Evolutionary conservation across 2,329 filamentous ascomycete genomes (phyloP), one percentile per base, ranked within the genome.

Genomic region (Plectosphaerella plurivora): DNA sequence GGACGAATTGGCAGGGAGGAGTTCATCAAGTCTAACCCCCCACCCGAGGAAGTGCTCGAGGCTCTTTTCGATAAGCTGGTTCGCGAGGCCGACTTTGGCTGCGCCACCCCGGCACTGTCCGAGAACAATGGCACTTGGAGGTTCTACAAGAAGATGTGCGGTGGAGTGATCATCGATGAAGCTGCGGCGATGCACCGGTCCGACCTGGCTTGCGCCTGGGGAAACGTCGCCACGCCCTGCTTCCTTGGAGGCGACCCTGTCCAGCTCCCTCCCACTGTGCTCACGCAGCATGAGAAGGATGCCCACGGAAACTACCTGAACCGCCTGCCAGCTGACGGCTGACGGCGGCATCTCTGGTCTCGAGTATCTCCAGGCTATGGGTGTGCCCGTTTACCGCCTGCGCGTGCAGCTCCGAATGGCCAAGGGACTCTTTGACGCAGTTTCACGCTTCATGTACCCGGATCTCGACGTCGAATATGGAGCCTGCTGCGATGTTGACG

Each of bases 141-240:
- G 41, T n/a, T 45, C 12, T 36, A 28, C 37, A 18, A 18, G 46
- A n/a, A 20, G 11, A 14, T 28, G 10, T 56, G 59, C 45, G 45
- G 47, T 12, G 60, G 49, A 10, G 51, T 64, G 16, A 57, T 48
- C 5, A 28, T 64, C 0, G 62, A 65, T 37, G 57, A 64, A 36
- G 61, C 60, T 1, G 61, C 51, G 14, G 61, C 52, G 36, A 52
- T 61, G 41, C 45, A 51, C 15, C 57, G 59, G 1, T 51, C 53
- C 4, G 62, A 65, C 12, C 51, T 59, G 1, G 57, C 53, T 33
- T 60, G 55, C 15, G 45, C 61, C 53, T 61, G 60, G 59, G 58
- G 59, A 10, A 64, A 64, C 9, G 55, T 50, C 2, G 28, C 57
- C 1, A 24, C 58, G 10, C 62, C 60, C 8, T 62, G 59, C 51